Base-by-base conservation (phyloP, 2,329 filamentous ascomycete species). In the Penicillium rolfsii region DNA sequence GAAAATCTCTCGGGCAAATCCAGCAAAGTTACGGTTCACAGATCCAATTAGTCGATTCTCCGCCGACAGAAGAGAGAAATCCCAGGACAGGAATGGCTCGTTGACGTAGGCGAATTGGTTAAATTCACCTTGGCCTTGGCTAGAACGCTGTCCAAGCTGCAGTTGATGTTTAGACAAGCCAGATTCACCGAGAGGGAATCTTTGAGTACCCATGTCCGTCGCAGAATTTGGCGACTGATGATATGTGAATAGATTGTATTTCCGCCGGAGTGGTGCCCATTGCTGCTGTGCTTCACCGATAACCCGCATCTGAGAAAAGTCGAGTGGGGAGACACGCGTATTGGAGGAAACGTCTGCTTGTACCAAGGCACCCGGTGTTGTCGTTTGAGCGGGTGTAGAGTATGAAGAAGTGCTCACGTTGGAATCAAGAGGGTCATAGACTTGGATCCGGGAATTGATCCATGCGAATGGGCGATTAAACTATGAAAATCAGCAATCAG, bases 161-260 rank as follows among this genome's bases (percentile, higher is more conserved):
- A 80, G 79, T 65, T 83, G 83, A 3, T 79, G 70, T 58, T 77
- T 74, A 0, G 84, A 86, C 4, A 86, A 69, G 2, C 81, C 80
- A 9, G 80, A 77, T 38, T 79, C 75, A 38, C 79, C 74, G 8
- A 81, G 75, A 16, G 79, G 70, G 2, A 84, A 68, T 36, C 76
- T 73, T 22, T 73, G 73, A 5, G 77, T 76, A 3, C 74, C 77
- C 55, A 72, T 74, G 55, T 72, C 74, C 57, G 73, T 70, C 60
- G 71, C 71, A 16, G 69, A 56, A 22, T 73, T 69, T 3, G 79
- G 76, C 2, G 81, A 73, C 30, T 81, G 74, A 24, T 85, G 80
- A 55, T 83, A 82, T n/a, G 85, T 81, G 70, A 87, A 89, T 16
- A 89, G 76, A 64, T 88, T 86, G 75, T 89, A 89, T 71, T 88